These are phyloP conservation scores for Miamiensis avidus DNA, from an alignment of 169 alveolate species.

Conservation along the genomic window DNA sequence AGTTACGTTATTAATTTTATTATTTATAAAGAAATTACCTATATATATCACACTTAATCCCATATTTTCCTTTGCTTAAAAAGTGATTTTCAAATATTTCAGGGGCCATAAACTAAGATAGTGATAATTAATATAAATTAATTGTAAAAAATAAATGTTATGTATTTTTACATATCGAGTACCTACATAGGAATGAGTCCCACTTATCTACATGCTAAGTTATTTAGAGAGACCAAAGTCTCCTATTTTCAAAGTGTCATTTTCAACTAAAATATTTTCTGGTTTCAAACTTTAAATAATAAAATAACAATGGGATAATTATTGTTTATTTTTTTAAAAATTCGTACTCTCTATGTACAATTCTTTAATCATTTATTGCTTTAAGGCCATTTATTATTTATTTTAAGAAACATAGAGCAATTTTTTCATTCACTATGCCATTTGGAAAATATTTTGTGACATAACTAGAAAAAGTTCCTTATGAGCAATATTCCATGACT, in stretches of 20 bases:
- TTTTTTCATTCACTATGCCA: neutral
- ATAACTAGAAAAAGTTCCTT: neutral
- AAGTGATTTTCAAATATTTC: neutral
- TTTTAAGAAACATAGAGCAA: neutral
- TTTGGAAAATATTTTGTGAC: no score
- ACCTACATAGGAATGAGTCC: neutral
- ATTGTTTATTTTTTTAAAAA: neutral
- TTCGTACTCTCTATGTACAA: neutral
- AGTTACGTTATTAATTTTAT: no score
- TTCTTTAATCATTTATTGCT: neutral
- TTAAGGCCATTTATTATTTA: neutral
- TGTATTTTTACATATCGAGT: neutral
- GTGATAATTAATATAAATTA: no score
- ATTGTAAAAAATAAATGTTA: no score
- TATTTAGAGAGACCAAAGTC: neutral
- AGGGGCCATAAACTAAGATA: neutral
- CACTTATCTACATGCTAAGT: neutral
- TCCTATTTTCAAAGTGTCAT: neutral
- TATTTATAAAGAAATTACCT: neutral
- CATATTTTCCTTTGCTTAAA: neutral
- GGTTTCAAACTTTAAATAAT: neutral
- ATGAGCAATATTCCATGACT: neutral
- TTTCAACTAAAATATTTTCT: neutral
- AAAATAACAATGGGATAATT: no score
- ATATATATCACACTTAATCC: neutral